Evolutionary conservation across 2,329 filamentous ascomycete species (phyloP).

Genomic region (Epichloe gansuensis): DNA sequence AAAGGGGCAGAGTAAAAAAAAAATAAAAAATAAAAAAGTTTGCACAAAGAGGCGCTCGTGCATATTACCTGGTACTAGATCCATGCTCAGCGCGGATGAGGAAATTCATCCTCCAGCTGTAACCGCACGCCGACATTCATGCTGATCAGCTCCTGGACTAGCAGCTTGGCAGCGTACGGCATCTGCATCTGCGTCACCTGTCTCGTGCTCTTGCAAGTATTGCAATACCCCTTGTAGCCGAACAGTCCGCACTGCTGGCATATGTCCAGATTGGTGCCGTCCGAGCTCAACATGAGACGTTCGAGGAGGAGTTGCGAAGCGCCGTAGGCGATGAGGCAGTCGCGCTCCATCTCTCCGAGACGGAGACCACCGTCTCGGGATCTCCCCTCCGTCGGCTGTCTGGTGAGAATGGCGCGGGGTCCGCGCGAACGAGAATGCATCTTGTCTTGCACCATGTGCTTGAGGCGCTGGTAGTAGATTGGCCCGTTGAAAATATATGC

Average conservation of each 20-base stretch:
- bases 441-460: constrained; percentile 99
- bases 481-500: constrained; percentile 98
- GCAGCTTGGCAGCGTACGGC: constrained; percentile 90
- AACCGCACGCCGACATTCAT: constrained; percentile 97
- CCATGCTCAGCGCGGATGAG: constrained; percentile 34
- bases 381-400: constrained; percentile 91
- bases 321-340: constrained; percentile 94
- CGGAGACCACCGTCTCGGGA: constrained; percentile 84
- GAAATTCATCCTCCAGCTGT: constrained; percentile 89
- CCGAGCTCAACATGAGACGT: constrained; percentile 85
- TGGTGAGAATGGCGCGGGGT: constrained; percentile 79
- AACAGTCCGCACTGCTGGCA: constrained; percentile 92
- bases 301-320: constrained; percentile 86
- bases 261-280: constrained; percentile 82
- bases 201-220: constrained; percentile 75
- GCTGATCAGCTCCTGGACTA: constrained; percentile 90
- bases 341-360: constrained; percentile 96
- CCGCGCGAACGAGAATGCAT: constrained; percentile 94
- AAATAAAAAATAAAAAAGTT: too few relatives aligned
- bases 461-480: constrained; percentile 98
- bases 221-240: constrained; percentile 89
- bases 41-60: too few relatives aligned
- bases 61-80: not conserved
- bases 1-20: too few relatives aligned
- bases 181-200: constrained; percentile 88